phyloP scores from a whole-genome alignment of 2,329 filamentous ascomycete species.

The Cladosporium halotolerans region DNA sequence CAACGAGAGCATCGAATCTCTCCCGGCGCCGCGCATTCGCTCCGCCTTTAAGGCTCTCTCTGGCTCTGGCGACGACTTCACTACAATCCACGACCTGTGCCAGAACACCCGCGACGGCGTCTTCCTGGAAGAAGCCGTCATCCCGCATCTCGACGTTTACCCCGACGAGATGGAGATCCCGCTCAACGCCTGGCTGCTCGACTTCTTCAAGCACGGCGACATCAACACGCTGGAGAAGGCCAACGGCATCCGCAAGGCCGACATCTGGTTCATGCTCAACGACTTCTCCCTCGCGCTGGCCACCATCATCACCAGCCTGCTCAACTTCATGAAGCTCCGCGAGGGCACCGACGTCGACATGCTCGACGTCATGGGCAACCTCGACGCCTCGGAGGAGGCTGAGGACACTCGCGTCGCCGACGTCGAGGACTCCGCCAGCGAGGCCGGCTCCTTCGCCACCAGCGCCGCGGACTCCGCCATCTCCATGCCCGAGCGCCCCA shows the following conservation, averaged over 20 bases:
- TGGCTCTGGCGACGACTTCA: constrained; percentile 58
- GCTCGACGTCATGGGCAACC: constrained; percentile 46
- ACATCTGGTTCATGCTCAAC: constrained; percentile 69
- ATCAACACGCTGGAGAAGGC: constrained; percentile 53
- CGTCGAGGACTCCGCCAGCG: constrained; percentile 21
- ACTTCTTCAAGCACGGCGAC: constrained; percentile 72
- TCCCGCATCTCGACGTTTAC: constrained; percentile 61
- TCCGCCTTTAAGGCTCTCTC: constrained; percentile 69
- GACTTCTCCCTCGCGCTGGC: constrained; percentile 59
- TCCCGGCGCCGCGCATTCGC: constrained; percentile 45
- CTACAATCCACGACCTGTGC: constrained; percentile 61
- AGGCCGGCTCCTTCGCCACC: constrained; percentile 18
- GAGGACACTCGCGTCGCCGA: constrained; percentile 36
- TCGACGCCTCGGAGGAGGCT: constrained; percentile 45
- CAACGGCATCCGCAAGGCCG: constrained; percentile 60
- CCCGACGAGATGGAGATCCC: constrained; percentile 49
- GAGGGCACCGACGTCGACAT: constrained; percentile 43
- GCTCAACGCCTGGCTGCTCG: constrained; percentile 63
- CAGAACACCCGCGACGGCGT: constrained; percentile 58
- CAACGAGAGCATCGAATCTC: constrained; percentile 20
- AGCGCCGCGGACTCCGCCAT: constrained; percentile 26
- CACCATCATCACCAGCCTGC: constrained; percentile 63
- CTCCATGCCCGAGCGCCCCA: constrained; percentile 23
- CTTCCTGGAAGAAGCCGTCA: constrained; percentile 67
- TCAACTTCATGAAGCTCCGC: constrained; percentile 50